Percentiles rank a stretch among this genome's conserved stretches.
These are phyloP conservation scores for Bullera alba DNA, from an alignment of 768 basidiomycete genomes.

Conservation along the genomic window DNA sequence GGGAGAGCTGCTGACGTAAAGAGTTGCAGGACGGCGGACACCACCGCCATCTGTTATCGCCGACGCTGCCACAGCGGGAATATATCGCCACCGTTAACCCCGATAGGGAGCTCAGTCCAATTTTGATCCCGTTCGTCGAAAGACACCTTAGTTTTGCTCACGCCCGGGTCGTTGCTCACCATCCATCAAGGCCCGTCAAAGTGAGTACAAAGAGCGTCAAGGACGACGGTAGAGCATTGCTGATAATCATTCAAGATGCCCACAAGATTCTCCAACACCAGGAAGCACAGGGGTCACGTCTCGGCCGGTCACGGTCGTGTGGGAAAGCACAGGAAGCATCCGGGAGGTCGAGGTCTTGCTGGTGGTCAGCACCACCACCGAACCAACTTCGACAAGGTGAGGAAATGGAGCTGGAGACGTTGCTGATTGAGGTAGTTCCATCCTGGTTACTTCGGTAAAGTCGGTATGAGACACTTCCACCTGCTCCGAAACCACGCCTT, in stretches of 20 bases:
- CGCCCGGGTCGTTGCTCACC: conserved; percentile 13
- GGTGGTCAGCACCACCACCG: conserved; percentile 99
- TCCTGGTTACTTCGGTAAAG: conserved; percentile 99
- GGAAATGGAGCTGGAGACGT: neutral
- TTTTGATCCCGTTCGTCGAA: no score
- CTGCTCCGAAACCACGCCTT: conserved; percentile 81
- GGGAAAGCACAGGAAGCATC: conserved; percentile 99
- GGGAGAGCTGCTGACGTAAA: no score
- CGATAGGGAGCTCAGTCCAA: no score
- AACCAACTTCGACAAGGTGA: conserved; percentile 84
- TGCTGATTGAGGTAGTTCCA: conserved; percentile 58
- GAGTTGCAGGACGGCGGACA: no score
- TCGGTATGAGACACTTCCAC: conserved; percentile 99
- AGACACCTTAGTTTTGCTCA: neutral
- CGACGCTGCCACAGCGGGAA: no score
- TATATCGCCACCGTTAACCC: no score
- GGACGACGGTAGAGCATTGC: neutral
- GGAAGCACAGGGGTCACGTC: conserved; percentile 98
- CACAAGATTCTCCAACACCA: conserved; percentile 90
- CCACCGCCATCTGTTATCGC: no score
- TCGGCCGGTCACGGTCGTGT: conserved; percentile 99
- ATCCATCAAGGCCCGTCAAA: conserved; percentile 14
- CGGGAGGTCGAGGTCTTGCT: conserved; percentile 97
- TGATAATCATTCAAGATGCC: conserved; percentile 59
- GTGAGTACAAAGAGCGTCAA: neutral